These are phyloP conservation scores for Phytophthora citricola DNA, from an alignment of 352 stramenopile species.

Conservation along the genomic window DNA sequence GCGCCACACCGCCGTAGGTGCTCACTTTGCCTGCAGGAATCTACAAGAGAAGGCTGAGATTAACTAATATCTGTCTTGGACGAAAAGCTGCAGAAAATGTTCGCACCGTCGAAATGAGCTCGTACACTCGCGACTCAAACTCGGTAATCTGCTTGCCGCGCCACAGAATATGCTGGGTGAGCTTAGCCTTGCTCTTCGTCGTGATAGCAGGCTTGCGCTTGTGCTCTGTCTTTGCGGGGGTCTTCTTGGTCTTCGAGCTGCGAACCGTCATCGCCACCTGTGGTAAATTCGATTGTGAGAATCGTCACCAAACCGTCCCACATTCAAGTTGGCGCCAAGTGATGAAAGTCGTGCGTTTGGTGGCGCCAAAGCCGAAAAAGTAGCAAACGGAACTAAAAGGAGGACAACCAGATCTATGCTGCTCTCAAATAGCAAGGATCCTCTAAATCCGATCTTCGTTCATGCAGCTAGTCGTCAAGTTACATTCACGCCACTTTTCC, in stretches of 20 bases:
- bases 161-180: constrained; percentile 72
- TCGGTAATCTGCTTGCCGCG: constrained; percentile 72
- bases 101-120: constrained; percentile 76
- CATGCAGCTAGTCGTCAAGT: no score
- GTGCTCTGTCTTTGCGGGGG: constrained; percentile 13
- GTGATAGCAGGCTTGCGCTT: constrained; percentile 20
- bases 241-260: constrained; percentile 27
- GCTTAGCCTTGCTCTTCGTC: constrained; percentile 26
- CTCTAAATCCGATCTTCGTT: constrained; percentile 13
- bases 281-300: constrained; percentile 23
- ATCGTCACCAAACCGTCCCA: constrained; percentile 9
- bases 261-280: constrained; percentile 25
- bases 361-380: constrained; percentile 20
- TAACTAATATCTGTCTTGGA: not conserved
- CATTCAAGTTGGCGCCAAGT: constrained; percentile 32
- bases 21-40: constrained; percentile 82
- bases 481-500: no score
- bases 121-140: constrained; percentile 82
- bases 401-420: constrained; percentile 12
- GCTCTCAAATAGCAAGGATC: constrained; percentile 12
- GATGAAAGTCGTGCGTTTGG: constrained; percentile 2
- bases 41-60: constrained; percentile 27
- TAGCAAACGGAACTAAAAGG: not conserved
- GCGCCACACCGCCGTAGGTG: constrained; percentile 77
- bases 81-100: not conserved